phyloP scores from a whole-genome alignment of 208 protist species.

The Acanthamoeba sp. region DNA sequence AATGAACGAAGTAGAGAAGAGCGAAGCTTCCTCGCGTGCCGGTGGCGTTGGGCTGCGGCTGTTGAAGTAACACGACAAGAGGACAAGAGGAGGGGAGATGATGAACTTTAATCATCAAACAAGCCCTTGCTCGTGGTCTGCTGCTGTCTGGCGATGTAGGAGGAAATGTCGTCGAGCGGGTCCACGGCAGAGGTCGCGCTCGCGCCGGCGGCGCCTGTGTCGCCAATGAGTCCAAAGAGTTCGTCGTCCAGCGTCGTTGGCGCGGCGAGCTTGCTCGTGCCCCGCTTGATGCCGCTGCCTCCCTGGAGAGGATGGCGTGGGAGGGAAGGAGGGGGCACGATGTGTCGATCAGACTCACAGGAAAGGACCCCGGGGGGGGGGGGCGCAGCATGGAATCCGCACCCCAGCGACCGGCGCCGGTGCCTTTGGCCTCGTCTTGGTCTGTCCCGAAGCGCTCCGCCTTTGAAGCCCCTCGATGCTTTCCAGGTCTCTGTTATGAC shows the following conservation, averaged over 20 bases:
- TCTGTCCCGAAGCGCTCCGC: neutral
- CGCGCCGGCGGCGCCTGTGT: neutral
- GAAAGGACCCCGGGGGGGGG: neutral
- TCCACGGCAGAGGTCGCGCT: neutral
- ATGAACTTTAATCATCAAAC: neutral
- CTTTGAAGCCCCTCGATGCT: neutral
- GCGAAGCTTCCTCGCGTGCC: too few species aligned
- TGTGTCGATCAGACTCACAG: neutral
- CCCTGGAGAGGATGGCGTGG: neutral
- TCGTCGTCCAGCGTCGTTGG: constrained; percentile 10
- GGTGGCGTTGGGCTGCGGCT: too few species aligned
- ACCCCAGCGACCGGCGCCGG: neutral
- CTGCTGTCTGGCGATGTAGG: constrained; percentile 49
- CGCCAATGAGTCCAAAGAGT: neutral
- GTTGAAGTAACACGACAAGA: too few species aligned
- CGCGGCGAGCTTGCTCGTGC: neutral
- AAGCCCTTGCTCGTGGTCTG: constrained; percentile 36
- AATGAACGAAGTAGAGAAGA: neutral
- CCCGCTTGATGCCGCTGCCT: constrained; percentile 17
- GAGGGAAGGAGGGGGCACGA: too few species aligned
- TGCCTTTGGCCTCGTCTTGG: neutral
- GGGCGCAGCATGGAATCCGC: too few species aligned
- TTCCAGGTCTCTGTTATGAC: neutral
- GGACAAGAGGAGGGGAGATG: too few species aligned
- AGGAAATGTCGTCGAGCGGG: neutral